Evolutionary conservation across 1,284 basidiomycete species (phyloP).

Genomic region (Puccinia novopanici): DNA sequence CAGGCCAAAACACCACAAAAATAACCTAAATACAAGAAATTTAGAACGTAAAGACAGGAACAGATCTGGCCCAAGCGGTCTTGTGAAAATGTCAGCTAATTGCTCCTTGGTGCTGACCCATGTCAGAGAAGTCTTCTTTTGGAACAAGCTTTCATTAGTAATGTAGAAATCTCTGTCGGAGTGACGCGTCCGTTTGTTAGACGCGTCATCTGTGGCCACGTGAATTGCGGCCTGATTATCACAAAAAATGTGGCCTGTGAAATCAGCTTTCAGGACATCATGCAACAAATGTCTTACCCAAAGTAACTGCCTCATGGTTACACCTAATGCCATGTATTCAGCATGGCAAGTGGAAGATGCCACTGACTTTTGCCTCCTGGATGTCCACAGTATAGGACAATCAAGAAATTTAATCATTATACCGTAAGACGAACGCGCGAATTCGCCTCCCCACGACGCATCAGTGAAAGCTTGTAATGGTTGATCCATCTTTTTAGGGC

Average conservation of each 20-base stretch:
- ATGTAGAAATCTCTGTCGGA: slow-evolving; percentile 2
- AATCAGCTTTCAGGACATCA: neutral
- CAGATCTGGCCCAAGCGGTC: too few species aligned
- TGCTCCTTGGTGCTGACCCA: slow-evolving; percentile 17
- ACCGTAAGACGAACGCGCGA: too few species aligned
- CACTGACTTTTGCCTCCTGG: neutral
- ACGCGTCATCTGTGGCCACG: neutral
- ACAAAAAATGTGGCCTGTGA: neutral
- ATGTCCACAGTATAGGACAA: too few species aligned
- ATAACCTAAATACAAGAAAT: too few species aligned
- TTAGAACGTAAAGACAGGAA: too few species aligned
- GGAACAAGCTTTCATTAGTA: neutral
- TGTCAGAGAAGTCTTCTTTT: neutral
- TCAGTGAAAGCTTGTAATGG: neutral
- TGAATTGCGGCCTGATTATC: slow-evolving; percentile 26
- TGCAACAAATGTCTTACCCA: neutral
- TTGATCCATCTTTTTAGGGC: neutral
- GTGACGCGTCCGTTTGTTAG: neutral
- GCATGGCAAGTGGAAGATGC: slow-evolving; percentile 5
- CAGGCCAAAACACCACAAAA: too few species aligned
- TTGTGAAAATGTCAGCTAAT: slow-evolving; percentile 18
- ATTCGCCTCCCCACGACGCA: too few species aligned
- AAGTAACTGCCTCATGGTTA: neutral
- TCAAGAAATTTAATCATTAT: too few species aligned
- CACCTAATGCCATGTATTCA: slow-evolving; percentile 25